A percentile compares a stretch with the other conserved stretches of the same genome.
phyloP scores from a whole-genome alignment of 2,329 filamentous ascomycete species.

The Nemania sp. region DNA sequence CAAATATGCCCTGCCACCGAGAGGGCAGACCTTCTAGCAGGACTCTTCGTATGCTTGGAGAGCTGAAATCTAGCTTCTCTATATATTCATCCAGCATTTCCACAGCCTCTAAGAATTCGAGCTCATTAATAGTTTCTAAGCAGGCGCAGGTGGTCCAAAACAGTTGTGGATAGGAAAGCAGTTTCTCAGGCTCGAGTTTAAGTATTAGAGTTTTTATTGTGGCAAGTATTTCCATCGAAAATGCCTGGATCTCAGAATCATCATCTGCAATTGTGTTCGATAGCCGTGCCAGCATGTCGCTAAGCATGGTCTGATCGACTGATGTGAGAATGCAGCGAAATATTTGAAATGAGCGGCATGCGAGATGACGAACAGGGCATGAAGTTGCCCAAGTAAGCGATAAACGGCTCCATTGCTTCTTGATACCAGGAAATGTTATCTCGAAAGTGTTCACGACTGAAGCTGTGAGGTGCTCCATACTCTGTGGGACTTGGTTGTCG shows the following conservation, averaged over 20 bases:
- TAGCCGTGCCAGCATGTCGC: conserved; percentile 91
- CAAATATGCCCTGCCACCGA: conserved; percentile 87
- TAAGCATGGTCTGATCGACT: conserved; percentile 89
- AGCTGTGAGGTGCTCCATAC: conserved; percentile 83
- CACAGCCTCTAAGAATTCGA: conserved; percentile 88
- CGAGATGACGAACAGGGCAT: conserved; percentile 90
- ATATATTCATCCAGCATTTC: conserved; percentile 89
- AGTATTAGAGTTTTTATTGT: conserved; percentile 90
- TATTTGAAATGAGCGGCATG: conserved; percentile 95
- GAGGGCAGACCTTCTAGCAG: conserved; percentile 78
- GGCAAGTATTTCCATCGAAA: conserved; percentile 96
- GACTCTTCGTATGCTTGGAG: conserved; percentile 67
- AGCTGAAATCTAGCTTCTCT: conserved; percentile 78
- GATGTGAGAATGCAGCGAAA: conserved; percentile 92
- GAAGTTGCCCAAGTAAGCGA: conserved; percentile 96
- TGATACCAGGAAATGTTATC: conserved; percentile 80
- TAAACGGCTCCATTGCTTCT: conserved; percentile 87
- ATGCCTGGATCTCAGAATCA: conserved; percentile 90
- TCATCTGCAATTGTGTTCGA: conserved; percentile 98
- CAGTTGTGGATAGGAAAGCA: conserved; percentile 88
- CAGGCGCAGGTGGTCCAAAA: conserved; percentile 99
- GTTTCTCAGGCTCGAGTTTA: conserved; percentile 76
- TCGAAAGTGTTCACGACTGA: conserved; percentile 86
- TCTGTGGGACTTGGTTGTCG: conserved; percentile 77
- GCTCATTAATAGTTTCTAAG: conserved; percentile 93